phyloP scores from a whole-genome alignment of 306 rosid genomes.

The Betula pendula region DNA sequence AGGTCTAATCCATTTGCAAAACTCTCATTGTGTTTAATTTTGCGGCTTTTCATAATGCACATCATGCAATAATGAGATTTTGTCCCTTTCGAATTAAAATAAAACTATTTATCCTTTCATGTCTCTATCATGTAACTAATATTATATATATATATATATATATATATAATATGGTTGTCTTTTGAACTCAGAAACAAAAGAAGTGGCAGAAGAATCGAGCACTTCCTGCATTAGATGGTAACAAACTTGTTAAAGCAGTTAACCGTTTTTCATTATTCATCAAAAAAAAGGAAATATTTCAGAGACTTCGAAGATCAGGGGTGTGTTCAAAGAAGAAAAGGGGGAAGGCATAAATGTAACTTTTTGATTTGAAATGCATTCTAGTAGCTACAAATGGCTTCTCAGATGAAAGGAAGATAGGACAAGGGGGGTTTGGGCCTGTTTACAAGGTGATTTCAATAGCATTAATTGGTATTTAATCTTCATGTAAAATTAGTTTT shows the following conservation, averaged over 20 bases:
- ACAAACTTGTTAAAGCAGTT: too few species aligned
- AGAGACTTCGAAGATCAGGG: conserved; percentile 30
- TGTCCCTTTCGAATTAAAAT: neutral
- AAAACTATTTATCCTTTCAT: neutral
- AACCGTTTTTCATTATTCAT: too few species aligned
- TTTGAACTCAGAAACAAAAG: conserved; percentile 21
- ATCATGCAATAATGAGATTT: neutral
- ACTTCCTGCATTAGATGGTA: conserved; percentile 6
- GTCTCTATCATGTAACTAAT: neutral
- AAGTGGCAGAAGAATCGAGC: conserved; percentile 11
- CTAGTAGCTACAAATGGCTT: conserved; percentile 47
- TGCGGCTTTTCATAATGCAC: neutral
- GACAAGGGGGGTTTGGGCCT: conserved; percentile 62
- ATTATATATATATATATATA: too few species aligned
- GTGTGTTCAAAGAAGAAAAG: conserved; percentile 33
- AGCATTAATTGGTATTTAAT: neutral
- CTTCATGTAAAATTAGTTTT: neutral
- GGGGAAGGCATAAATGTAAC: conserved; percentile 39
- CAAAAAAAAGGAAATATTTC: conserved; percentile 2
- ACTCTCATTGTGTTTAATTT: too few species aligned
- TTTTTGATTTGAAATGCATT: conserved; percentile 29
- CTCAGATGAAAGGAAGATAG: conserved; percentile 49
- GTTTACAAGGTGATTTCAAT: conserved; percentile 45
- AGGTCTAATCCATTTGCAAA: too few species aligned
- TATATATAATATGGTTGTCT: neutral